phyloP scores from a whole-genome alignment of 2,329 filamentous ascomycete species.

The Aspergillus pseudoglaucus region DNA sequence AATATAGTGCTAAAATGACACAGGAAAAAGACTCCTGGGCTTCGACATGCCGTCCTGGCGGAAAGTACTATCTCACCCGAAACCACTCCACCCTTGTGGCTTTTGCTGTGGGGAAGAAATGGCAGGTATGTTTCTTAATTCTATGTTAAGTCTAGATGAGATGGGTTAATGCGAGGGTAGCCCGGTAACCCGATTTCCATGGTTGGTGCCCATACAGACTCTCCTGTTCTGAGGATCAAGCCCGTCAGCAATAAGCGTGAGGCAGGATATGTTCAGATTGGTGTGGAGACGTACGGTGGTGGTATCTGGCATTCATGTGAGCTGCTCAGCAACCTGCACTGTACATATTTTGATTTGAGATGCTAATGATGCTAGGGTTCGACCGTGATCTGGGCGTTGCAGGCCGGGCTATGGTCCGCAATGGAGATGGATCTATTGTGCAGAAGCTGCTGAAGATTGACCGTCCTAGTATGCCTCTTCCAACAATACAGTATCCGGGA shows the following conservation, averaged over 20 bases:
- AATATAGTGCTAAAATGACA: background rate
- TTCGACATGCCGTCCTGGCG: constrained; percentile 69
- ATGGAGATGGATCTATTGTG: constrained; percentile 65
- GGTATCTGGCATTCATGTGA: constrained; percentile 89
- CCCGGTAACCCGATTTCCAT: constrained; percentile 86
- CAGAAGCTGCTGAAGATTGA: constrained; percentile 87
- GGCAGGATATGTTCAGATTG: constrained; percentile 86
- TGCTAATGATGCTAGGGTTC: constrained; percentile 55
- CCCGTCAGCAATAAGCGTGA: constrained; percentile 84
- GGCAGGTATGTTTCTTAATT: constrained; percentile 49
- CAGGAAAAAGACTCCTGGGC: constrained; percentile 85
- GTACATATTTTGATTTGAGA: background rate
- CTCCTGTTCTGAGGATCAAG: constrained; percentile 84
- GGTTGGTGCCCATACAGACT: constrained; percentile 94
- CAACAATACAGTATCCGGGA: background rate
- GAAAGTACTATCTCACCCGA: constrained; percentile 93
- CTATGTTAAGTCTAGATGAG: background rate
- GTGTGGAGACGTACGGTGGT: constrained; percentile 93
- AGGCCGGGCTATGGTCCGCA: constrained; percentile 75
- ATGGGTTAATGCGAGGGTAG: constrained; percentile 17
- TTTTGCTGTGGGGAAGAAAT: constrained; percentile 84
- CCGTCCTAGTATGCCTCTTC: constrained; percentile 54
- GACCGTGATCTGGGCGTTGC: constrained; percentile 89
- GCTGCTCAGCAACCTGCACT: constrained; percentile 3
- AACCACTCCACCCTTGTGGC: constrained; percentile 89